These are phyloP conservation scores for Eragrostis tef DNA, from an alignment of 202 grass and related monocot species.

Conservation along the genomic window DNA sequence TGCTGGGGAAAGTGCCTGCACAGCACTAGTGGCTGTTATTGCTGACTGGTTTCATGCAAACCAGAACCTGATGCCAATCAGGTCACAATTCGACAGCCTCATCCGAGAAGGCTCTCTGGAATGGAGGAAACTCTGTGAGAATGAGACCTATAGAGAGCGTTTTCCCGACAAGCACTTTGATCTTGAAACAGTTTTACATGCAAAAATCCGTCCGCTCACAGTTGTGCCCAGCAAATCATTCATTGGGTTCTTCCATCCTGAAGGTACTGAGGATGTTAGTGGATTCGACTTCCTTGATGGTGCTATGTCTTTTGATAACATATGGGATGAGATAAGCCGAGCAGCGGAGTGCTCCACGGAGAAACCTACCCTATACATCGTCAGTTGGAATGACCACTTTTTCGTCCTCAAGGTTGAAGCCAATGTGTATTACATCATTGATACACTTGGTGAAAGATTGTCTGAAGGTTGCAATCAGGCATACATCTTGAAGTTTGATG, in stretches of 20 bases:
- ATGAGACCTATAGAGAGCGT: constrained; percentile 61
- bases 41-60: constrained; percentile 91
- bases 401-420: constrained; percentile 85
- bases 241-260: constrained; percentile 92
- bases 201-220: constrained; percentile 75
- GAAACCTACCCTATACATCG: constrained; percentile 70
- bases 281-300: constrained; percentile 83
- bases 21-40: constrained; percentile 82
- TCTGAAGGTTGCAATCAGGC: constrained; percentile 88
- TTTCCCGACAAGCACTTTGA: constrained; percentile 98
- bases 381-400: constrained; percentile 99
- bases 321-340: constrained; percentile 91
- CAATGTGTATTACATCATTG: constrained; percentile 79
- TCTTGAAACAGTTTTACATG: constrained; percentile 89
- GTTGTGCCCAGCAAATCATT: constrained; percentile 73
- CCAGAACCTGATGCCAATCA: constrained; percentile 77
- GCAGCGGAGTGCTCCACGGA: constrained; percentile 51
- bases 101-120: constrained; percentile 90
- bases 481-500: constrained; percentile 92
- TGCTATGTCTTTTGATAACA: constrained; percentile 89
- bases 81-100: constrained; percentile 87
- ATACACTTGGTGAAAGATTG: constrained; percentile 92
- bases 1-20: constrained; percentile 91
- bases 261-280: constrained; percentile 56
- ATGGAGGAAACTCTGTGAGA: constrained; percentile 91